Percentiles rank a stretch among this genome's conserved stretches.
Conservation (phyloP, 352 stramenopile genomes). For the Pythium dissimile region DNA sequence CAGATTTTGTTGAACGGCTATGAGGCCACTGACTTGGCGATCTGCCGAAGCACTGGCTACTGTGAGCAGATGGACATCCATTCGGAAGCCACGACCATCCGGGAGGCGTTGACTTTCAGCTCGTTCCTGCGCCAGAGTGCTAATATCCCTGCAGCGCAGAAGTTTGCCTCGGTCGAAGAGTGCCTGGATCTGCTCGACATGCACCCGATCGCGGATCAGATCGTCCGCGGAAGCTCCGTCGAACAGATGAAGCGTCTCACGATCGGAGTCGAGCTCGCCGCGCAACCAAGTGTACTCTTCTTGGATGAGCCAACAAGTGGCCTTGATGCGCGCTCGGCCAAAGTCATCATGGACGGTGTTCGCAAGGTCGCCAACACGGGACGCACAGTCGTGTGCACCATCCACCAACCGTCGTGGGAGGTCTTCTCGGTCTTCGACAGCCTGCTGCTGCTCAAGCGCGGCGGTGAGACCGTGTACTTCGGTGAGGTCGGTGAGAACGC, state of each 20-base stretch:
- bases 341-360: constrained; percentile 77
- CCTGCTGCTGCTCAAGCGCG: constrained; percentile 22
- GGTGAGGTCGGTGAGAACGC: constrained; percentile 20
- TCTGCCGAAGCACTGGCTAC: constrained; percentile 40
- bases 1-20: constrained; percentile 89
- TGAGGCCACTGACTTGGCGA: constrained; percentile 52
- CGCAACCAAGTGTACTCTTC: constrained; percentile 78
- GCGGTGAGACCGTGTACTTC: constrained; percentile 25
- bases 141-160: constrained; percentile 22
- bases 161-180: constrained; percentile 38
- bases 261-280: constrained; percentile 69
- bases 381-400: constrained; percentile 21
- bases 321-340: constrained; percentile 74
- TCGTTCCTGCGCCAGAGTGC: constrained; percentile 75
- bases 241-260: constrained; percentile 55
- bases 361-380: constrained; percentile 64
- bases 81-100: constrained; percentile 85
- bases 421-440: constrained; percentile 30
- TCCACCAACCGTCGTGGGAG: constrained; percentile 24
- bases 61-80: constrained; percentile 87
- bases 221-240: constrained; percentile 34
- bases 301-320: constrained; percentile 76
- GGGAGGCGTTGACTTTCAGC: constrained; percentile 92
- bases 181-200: constrained; percentile 37
- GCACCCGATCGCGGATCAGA: constrained; percentile 30